phyloP scores from a whole-genome alignment of 1,284 basidiomycete species.

The Mycosarcoma mackinlayi region DNA sequence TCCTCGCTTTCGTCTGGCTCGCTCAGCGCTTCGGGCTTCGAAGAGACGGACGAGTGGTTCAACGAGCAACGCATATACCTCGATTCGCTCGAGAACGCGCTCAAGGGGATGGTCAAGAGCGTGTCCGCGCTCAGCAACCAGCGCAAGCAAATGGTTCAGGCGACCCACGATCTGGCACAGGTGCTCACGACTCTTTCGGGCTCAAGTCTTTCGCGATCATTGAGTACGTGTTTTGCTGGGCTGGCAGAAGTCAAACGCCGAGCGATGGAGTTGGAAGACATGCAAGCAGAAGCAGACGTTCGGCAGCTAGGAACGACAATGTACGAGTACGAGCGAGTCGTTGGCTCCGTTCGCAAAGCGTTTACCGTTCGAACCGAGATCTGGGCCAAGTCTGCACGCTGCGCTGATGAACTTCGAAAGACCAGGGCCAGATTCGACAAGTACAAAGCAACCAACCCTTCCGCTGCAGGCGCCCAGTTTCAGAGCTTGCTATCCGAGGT shows the following conservation, averaged over 20 bases:
- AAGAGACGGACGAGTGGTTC: conserved; percentile 98
- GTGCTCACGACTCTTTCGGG: conserved; percentile 65
- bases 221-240: conserved; percentile 68
- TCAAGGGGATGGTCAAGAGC: conserved; percentile 84
- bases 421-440: conserved; percentile 82
- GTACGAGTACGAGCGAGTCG: conserved; percentile 90
- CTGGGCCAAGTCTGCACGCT: conserved; percentile 70
- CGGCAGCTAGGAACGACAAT: conserved; percentile 75
- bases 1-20: conserved; percentile 47
- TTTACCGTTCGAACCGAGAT: conserved; percentile 86
- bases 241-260: conserved; percentile 66
- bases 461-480: conserved; percentile 35
- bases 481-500: conserved; percentile 43
- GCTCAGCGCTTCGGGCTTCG: conserved; percentile 78
- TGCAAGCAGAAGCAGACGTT: conserved; percentile 63
- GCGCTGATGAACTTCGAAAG: conserved; percentile 80
- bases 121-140: conserved; percentile 85
- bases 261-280: conserved; percentile 52
- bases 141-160: conserved; percentile 72
- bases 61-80: conserved; percentile 86
- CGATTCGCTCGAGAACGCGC: conserved; percentile 87
- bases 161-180: conserved; percentile 62
- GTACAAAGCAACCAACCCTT: conserved; percentile 75
- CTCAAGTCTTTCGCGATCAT: conserved; percentile 65
- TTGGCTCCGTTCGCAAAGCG: conserved; percentile 86